Percentiles rank a stretch among this genome's conserved stretches.
Evolutionary conservation across 169 alveolate genomes (phyloP).

Genomic region (Cryptosporidium tyzzeri): DNA sequence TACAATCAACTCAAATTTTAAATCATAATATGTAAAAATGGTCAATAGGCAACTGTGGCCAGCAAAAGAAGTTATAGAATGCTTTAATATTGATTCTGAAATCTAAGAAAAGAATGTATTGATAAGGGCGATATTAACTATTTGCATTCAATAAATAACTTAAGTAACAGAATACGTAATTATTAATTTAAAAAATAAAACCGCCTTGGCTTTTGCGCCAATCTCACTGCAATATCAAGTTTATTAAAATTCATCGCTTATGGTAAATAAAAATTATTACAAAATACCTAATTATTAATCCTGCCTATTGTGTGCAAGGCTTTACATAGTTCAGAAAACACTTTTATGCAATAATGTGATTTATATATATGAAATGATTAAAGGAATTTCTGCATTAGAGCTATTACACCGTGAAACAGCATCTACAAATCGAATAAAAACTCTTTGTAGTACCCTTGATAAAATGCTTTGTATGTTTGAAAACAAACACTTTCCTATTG

Average conservation of each 20-base stretch:
- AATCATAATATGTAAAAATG: not conserved
- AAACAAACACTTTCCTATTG: not conserved
- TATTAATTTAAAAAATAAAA: not conserved
- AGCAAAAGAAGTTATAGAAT: not conserved
- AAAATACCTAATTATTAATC: no score
- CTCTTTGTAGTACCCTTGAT: conserved; percentile 31
- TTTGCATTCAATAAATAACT: not conserved
- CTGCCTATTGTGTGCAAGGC: not conserved
- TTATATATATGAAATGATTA: conserved; percentile 15
- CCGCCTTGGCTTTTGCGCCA: not conserved
- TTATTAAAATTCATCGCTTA: not conserved
- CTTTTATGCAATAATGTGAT: not conserved
- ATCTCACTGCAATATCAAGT: not conserved
- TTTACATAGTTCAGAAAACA: not conserved
- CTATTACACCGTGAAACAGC: conserved; percentile 40
- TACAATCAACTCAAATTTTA: not conserved
- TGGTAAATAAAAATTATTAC: not conserved
- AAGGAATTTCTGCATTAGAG: conserved; percentile 59
- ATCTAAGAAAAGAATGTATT: not conserved
- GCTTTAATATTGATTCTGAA: not conserved
- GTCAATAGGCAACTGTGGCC: not conserved
- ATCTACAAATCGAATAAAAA: conserved; percentile 63
- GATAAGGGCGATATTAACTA: not conserved
- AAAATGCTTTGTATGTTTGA: conserved; percentile 51
- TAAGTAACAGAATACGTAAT: not conserved